Evolutionary conservation across 2,329 filamentous ascomycete species (phyloP).

Genomic region (Penicillium sp.): DNA sequence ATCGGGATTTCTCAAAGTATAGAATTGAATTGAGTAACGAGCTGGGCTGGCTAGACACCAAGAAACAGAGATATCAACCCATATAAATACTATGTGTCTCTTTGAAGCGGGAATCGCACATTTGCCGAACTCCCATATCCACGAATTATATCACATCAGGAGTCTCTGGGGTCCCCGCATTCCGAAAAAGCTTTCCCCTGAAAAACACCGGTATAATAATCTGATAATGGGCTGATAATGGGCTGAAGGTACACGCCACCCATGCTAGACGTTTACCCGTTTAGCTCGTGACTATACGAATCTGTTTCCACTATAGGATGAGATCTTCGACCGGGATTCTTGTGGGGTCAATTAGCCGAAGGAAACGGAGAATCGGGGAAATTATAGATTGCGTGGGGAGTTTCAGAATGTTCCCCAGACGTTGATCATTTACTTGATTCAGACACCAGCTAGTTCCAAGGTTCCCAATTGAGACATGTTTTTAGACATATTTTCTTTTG

Average conservation of each 20-base stretch:
- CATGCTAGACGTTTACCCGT: background rate
- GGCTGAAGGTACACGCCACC: background rate
- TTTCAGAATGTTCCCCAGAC: background rate
- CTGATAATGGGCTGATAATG: background rate
- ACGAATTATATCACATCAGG: background rate
- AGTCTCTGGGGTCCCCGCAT: background rate
- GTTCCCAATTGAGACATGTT: background rate
- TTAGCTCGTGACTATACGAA: background rate
- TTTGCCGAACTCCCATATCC: background rate
- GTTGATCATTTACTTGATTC: background rate
- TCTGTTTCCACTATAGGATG: background rate
- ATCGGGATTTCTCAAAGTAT: background rate
- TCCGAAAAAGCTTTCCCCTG: background rate
- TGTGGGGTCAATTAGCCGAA: background rate
- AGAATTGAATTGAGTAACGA: background rate
- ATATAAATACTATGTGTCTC: background rate
- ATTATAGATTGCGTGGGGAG: background rate
- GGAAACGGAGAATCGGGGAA: conserved; percentile 1
- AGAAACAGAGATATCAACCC: background rate
- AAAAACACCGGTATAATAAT: background rate
- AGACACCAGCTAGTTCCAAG: background rate
- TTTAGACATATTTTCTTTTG: background rate
- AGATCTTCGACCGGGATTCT: background rate
- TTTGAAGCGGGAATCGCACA: background rate
- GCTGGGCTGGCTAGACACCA: background rate